Evolutionary conservation across 768 basidiomycete genomes (phyloP).

Genomic region (Lenzites betulinus): DNA sequence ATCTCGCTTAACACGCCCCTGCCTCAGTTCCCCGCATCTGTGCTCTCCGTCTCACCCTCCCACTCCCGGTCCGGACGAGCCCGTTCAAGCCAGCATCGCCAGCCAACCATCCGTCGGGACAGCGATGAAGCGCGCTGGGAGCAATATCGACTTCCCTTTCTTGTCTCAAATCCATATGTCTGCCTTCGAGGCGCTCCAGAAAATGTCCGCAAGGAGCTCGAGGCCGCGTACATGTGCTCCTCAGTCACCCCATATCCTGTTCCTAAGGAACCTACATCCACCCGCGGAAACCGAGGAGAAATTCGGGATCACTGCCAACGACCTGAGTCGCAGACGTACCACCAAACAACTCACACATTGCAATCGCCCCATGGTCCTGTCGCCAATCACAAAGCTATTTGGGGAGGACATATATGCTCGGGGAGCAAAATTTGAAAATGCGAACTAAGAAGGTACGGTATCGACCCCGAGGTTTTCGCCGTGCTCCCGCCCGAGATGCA

Average conservation of each 20-base stretch:
- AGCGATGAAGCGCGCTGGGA: constrained; percentile 21
- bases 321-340: constrained; percentile 55
- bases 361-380: constrained; percentile 42
- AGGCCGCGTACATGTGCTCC: constrained; percentile 64
- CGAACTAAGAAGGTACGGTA: constrained; percentile 62
- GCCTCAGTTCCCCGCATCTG: background rate
- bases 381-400: constrained; percentile 40
- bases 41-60: no score
- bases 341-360: constrained; percentile 64
- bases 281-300: constrained; percentile 11
- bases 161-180: constrained; percentile 75
- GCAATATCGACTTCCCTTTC: constrained; percentile 52
- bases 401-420: constrained; percentile 38
- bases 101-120: constrained; percentile 37
- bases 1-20: constrained; percentile 1
- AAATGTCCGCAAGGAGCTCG: constrained; percentile 69
- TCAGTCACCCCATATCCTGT: constrained; percentile 49
- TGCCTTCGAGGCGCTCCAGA: constrained; percentile 68
- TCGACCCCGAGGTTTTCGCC: constrained; percentile 75
- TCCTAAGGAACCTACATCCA: constrained; percentile 4
- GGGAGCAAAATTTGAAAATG: constrained; percentile 47
- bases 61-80: background rate
- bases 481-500: constrained; percentile 67
- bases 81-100: constrained; percentile 19
- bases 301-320: constrained; percentile 34